Evolutionary conservation across 805 yeast species (phyloP), one percentile per base, ranked within the genome.

Genomic region (Metschnikowia lochheadii): DNA sequence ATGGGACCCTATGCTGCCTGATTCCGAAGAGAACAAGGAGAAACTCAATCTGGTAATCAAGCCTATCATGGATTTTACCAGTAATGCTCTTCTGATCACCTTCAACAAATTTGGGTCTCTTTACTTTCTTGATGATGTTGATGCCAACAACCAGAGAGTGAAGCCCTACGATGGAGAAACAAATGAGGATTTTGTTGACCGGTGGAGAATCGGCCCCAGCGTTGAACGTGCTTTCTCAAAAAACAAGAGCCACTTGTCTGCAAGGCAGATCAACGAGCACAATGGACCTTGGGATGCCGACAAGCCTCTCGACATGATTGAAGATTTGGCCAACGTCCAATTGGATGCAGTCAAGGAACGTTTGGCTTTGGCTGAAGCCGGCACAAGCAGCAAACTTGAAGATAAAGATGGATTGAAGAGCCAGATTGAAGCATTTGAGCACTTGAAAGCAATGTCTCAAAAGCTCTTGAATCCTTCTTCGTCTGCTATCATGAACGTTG

Each of bases 161-260:
- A 64, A 81, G 18, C 74, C 78, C 2, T 88, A 85, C 58, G 83
- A 79, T 4, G 87, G 83, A 13, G 96, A 89, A 66, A 68, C 76
- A 15, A 70, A 81, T 45, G 68, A 75, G 7, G 69, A 67, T 34
- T 69, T 87, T 43, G 71, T 73, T 48, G 77, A 80, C 54, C 81
- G 96, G 71, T 91, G 96, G 95, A 78, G 85, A 63, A 82, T 92
- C 57, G 98, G 99, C 6, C 94, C 96, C n/a, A 80, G 88, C 21
- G 83, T 82, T 31, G 97, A 92, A 67, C 79, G 86, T 57, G 78
- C 82, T 13, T 87, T 83, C 65, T 84, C 90, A 79, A 87, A 85
- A 65, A 79, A 83, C 56, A 84, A 84, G 63, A 68, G 69, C 37
- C 69, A 75, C 40, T 66, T 87, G 58, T 72, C 77, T n/a, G 75